Evolutionary conservation across 768 basidiomycete genomes (phyloP).

Genomic region (Calocera viscosa): DNA sequence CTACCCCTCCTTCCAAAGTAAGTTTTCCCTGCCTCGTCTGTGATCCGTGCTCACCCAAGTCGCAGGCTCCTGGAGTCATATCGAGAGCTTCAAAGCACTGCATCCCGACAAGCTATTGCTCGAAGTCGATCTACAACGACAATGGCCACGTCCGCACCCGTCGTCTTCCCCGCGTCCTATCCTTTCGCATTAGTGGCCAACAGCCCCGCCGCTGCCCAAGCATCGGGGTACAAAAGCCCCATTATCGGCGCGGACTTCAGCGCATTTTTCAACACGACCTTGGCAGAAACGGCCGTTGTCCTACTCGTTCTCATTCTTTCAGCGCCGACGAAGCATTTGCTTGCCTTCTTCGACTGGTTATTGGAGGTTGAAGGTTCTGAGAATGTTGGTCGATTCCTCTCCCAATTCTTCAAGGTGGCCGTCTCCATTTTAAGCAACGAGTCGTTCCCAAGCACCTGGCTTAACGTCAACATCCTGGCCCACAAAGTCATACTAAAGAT

Average conservation of each 20-base stretch:
- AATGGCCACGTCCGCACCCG: conserved; percentile 46
- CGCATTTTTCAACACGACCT: conserved; percentile 52
- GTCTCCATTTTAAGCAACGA: conserved; percentile 73
- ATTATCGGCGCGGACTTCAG: conserved; percentile 32
- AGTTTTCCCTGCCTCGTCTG: conserved; percentile 17
- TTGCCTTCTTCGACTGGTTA: conserved; percentile 62
- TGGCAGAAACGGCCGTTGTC: conserved; percentile 78
- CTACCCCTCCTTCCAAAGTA: conserved; percentile 74
- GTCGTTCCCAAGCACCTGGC: conserved; percentile 81
- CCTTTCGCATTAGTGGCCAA: conserved; percentile 73
- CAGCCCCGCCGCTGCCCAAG: conserved; percentile 38
- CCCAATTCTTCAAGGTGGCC: conserved; percentile 68
- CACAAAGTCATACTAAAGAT: conserved; percentile 82
- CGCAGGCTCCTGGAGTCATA: conserved; percentile 75
- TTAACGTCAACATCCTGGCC: conserved; percentile 78
- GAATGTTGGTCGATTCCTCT: conserved; percentile 55
- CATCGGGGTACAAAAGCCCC: conserved; percentile 20
- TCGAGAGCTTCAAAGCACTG: conserved; percentile 60
- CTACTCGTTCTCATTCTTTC: conserved; percentile 69
- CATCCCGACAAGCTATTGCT: conserved; percentile 56
- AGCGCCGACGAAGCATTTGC: conserved; percentile 63
- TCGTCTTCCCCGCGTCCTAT: conserved; percentile 87
- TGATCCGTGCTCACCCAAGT: background rate
- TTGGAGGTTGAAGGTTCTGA: conserved; percentile 85
- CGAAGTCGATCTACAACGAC: conserved; percentile 48